Percentiles rank a stretch among this genome's conserved stretches.
phyloP scores from a whole-genome alignment of 1,284 basidiomycete genomes.

The Naganishia albida region DNA sequence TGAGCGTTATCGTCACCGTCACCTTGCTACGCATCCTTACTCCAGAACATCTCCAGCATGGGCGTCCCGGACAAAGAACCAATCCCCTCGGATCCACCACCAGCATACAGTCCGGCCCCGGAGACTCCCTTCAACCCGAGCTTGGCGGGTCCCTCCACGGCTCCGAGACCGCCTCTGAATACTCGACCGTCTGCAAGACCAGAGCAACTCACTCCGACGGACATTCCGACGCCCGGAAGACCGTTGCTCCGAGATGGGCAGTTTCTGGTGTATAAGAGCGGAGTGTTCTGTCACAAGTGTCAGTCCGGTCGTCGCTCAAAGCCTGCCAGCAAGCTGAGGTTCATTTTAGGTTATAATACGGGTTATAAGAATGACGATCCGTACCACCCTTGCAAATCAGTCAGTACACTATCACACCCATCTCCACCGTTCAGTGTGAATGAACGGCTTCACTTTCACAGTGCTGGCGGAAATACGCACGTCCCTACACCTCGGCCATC shows the following conservation, averaged over 20 bases:
- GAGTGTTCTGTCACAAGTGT: conserved; percentile 48
- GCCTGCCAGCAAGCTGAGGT: not conserved
- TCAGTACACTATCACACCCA: conserved; percentile 29
- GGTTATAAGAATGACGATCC: conserved; percentile 52
- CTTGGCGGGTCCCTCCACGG: conserved; percentile 1
- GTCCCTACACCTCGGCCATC: conserved; percentile 47
- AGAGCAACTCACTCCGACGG: conserved; percentile 40
- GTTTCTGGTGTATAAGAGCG: conserved; percentile 50
- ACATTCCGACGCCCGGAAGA: conserved; percentile 47
- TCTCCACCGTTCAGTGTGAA: not conserved
- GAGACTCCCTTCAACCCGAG: conserved; percentile 4
- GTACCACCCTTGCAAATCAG: conserved; percentile 44
- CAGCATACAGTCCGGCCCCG: conserved; percentile 7
- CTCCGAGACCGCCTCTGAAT: conserved; percentile 35
- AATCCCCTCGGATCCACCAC: conserved; percentile 12
- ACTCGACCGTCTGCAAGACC: conserved; percentile 18
- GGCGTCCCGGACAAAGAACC: not conserved
- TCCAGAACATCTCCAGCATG: not conserved
- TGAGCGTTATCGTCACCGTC: too few species aligned
- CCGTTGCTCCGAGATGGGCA: conserved; percentile 47
- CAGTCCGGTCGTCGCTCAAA: conserved; percentile 12
- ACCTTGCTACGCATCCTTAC: too few species aligned
- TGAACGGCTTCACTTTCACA: too few species aligned
- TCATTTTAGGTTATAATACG: conserved; percentile 46
- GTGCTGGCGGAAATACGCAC: conserved; percentile 53